These are phyloP conservation scores for Wallacemonas sp. DNA, from an alignment of 208 protist species.

Conservation along the genomic window DNA sequence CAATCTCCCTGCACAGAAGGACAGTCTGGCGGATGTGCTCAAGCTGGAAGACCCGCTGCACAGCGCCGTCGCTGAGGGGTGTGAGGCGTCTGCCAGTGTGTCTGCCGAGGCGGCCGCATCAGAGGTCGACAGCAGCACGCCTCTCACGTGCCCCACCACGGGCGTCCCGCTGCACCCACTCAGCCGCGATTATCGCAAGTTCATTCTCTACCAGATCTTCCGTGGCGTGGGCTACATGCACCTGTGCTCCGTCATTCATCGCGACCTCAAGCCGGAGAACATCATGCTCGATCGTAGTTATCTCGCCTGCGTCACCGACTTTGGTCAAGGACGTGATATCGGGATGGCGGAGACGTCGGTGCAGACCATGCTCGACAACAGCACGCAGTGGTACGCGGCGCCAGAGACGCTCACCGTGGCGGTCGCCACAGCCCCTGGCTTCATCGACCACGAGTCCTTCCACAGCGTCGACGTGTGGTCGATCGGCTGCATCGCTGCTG, in stretches of 20 bases:
- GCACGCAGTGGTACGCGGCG: conserved; percentile 97
- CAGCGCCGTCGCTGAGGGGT: not conserved
- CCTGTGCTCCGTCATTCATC: conserved; percentile 83
- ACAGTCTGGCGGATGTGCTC: no score
- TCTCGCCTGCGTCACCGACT: conserved; percentile 94
- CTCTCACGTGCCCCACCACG: conserved; percentile 40
- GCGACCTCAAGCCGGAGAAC: conserved; percentile 94
- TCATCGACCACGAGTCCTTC: conserved; percentile 74
- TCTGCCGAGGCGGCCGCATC: not conserved
- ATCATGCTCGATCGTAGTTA: conserved; percentile 92
- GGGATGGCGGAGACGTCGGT: conserved; percentile 34
- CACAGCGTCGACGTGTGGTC: conserved; percentile 91
- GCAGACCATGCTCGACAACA: conserved; percentile 77
- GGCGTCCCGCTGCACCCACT: conserved; percentile 87
- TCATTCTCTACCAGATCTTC: conserved; percentile 97
- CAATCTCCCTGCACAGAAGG: no score
- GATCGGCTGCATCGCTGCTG: conserved; percentile 89
- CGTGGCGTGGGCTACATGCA: conserved; percentile 96
- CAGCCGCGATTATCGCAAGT: conserved; percentile 95
- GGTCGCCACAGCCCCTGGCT: conserved; percentile 65
- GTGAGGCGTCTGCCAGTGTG: not conserved
- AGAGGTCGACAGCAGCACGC: not conserved
- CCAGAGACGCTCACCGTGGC: conserved; percentile 96
- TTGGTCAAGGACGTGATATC: conserved; percentile 95
- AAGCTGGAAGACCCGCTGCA: no score